Percentiles rank a stretch among this genome's conserved stretches.
These are phyloP conservation scores for Brettanomyces naardenensis DNA, from an alignment of 805 yeast species.

Conservation along the genomic window DNA sequence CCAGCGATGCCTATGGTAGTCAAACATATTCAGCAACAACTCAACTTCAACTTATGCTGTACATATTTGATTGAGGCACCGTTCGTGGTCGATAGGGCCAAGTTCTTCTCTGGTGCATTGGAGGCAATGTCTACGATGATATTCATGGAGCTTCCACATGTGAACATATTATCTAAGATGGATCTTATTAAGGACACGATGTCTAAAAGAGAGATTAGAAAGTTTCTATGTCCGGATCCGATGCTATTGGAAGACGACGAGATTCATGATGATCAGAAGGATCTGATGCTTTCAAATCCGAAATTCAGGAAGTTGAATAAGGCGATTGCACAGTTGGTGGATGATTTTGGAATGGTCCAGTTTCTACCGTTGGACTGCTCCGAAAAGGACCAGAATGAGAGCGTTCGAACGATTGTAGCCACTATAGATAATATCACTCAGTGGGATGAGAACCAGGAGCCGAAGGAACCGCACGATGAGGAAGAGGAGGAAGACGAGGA, in stretches of 20 bases:
- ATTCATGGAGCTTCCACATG: conserved; percentile 87
- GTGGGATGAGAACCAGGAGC: conserved; percentile 96
- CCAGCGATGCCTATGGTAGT: conserved; percentile 89
- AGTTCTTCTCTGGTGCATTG: conserved; percentile 91
- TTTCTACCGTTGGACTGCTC: conserved; percentile 78
- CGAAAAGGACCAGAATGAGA: conserved; percentile 52
- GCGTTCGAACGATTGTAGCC: conserved; percentile 75
- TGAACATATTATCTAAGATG: conserved; percentile 78
- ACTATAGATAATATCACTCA: conserved; percentile 96
- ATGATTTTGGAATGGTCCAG: conserved; percentile 98
- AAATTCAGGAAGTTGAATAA: conserved; percentile 66
- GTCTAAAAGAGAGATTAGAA: conserved; percentile 68
- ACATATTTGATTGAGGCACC: conserved; percentile 91
- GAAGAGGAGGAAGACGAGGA: conserved; percentile 41
- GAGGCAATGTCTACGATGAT: conserved; percentile 99
- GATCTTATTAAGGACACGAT: conserved; percentile 80
- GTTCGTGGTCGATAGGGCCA: conserved; percentile 81
- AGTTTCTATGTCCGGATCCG: conserved; percentile 90
- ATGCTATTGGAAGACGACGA: conserved; percentile 46
- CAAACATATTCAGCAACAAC: conserved; percentile 68
- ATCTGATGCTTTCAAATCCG: conserved; percentile 32
- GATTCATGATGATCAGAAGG: conserved; percentile 13
- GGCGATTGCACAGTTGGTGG: conserved; percentile 83
- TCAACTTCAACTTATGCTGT: conserved; percentile 87
- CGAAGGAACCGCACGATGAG: conserved; percentile 82